Conservation (phyloP, 192 early-diverging fungal species). For the Gorgonomyces haynaldii region DNA sequence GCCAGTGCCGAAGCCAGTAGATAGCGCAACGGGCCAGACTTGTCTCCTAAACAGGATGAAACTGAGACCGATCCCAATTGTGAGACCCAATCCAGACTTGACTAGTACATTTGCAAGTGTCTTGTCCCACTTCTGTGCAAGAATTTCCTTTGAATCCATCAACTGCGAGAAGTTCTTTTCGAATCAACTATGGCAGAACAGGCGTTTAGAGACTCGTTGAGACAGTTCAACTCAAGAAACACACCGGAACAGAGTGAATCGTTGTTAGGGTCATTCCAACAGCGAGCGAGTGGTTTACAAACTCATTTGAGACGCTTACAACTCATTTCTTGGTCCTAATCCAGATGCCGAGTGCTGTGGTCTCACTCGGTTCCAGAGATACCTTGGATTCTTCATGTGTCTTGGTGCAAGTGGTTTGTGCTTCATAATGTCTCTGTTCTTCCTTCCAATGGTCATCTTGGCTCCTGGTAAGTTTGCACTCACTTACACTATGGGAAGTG, state of each 20-base stretch:
- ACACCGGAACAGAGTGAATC: too few relatives aligned
- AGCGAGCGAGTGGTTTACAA: too few relatives aligned
- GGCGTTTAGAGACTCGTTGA: too few relatives aligned
- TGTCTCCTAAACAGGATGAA: slow-evolving; percentile 2
- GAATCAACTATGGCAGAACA: too few relatives aligned
- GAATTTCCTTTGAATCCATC: too few relatives aligned
- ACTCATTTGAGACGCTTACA: too few relatives aligned
- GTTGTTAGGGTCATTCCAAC: too few relatives aligned
- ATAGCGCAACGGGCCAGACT: slow-evolving; percentile 4
- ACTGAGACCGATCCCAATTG: slow-evolving; percentile 1
- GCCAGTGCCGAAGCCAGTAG: slow-evolving; percentile 7
- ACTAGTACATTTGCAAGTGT: slow-evolving; percentile 2
- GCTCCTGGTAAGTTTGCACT: slow-evolving; percentile 8
- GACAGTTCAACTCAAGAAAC: too few relatives aligned
- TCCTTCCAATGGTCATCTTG: not conserved
- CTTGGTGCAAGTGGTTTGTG: not conserved
- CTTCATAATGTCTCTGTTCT: slow-evolving; percentile 1
- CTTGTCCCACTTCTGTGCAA: slow-evolving; percentile 5
- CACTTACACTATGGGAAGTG: slow-evolving; percentile 8
- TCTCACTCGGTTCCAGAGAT: slow-evolving; percentile 3
- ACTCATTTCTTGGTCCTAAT: too few relatives aligned
- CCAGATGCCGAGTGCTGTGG: slow-evolving; percentile 8
- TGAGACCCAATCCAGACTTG: not conserved
- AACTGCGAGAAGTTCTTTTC: too few relatives aligned
- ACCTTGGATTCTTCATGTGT: slow-evolving; percentile 3